These are phyloP conservation scores for Bryoglossum gracile DNA, from an alignment of 495 filamentous ascomycete genomes.

Conservation along the genomic window DNA sequence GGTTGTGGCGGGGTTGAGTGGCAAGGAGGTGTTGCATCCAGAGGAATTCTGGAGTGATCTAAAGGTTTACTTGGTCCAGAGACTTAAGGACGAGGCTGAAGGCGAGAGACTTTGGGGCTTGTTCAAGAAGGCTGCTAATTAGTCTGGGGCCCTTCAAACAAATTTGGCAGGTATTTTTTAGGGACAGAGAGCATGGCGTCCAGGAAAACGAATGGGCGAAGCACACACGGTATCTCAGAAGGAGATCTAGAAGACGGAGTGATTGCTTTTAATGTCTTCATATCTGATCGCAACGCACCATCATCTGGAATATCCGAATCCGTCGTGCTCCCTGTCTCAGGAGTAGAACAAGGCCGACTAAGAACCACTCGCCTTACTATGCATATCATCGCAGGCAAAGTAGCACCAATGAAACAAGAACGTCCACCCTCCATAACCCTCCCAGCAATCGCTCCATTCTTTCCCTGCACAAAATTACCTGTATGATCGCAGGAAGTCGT, in stretches of 20 bases:
- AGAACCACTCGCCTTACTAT: slow-evolving; percentile 14
- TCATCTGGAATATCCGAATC: not conserved
- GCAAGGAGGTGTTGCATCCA: slow-evolving; percentile 51
- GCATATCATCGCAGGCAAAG: slow-evolving; percentile 15
- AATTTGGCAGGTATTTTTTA: not conserved
- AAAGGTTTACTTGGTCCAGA: slow-evolving; percentile 68
- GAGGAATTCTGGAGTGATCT: slow-evolving; percentile 87
- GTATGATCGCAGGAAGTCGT: not conserved
- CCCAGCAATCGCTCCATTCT: not conserved
- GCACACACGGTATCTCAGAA: not conserved
- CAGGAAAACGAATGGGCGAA: slow-evolving; percentile 1
- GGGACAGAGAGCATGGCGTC: slow-evolving; percentile 15
- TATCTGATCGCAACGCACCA: slow-evolving; percentile 10
- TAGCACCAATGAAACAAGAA: slow-evolving; percentile 10
- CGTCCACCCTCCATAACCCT: not conserved
- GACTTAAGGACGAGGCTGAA: slow-evolving; percentile 62
- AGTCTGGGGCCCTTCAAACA: not conserved
- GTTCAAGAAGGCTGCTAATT: slow-evolving; percentile 52
- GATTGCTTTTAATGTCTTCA: slow-evolving; percentile 19
- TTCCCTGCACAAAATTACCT: not conserved
- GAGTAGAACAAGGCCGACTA: slow-evolving; percentile 3
- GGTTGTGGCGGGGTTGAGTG: slow-evolving; percentile 48
- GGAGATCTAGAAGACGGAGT: slow-evolving; percentile 1
- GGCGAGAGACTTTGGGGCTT: slow-evolving; percentile 54
- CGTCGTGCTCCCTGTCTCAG: not conserved